Evolutionary conservation across 225 moss, liverwort and hornwort genomes (phyloP), one percentile per base, ranked within the genome.

Genomic region (Takakia lepidozioides): DNA sequence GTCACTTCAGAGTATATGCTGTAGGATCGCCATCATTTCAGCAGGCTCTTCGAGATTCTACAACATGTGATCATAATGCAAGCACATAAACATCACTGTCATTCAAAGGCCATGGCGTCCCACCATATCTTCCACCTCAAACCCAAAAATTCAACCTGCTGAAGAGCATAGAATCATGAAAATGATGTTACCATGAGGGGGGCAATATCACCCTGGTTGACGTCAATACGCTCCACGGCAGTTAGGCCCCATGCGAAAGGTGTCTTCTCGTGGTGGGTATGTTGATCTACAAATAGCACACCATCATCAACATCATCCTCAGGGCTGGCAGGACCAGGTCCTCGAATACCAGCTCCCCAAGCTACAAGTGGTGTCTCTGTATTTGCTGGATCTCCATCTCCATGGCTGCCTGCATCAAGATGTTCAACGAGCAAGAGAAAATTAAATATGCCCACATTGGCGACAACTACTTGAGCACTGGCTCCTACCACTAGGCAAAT

Each of bases 341-440:
- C 82, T 57, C 90, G 74, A 51, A 98, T 70, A 36, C 95, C 95
- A 62, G 95, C 79, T 32, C 95, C 95, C 95, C 95, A 98, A 19
- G 70, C 95, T 59, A 98, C 90, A 54, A 98, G 73, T 29, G 95
- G 95, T 8, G 84, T 85, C 73, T 90, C 87, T 25, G 95, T 98
- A 56, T 80, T 82, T 59, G 84, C 87, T 60, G 95, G 95, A 54
- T 98, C 95, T 50, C 95, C 90, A 73, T 98, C 95, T 48, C 95
- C 95, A 40, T 98, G 95, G 74, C 95, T 98, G 29, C 95, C 95
- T 95, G 63, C 44, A 49, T 25, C 44, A 65, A 60, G 25, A 39
- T 27, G 48, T 61, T 21, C 27, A 48, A 32, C 9, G 17, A 23
- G 0, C 27, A 9, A 3, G 2, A 10, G 32, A n/a, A 14, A n/a